These are phyloP conservation scores for Circinella minor DNA, from an alignment of 371 early-diverging fungal species.

Conservation along the genomic window DNA sequence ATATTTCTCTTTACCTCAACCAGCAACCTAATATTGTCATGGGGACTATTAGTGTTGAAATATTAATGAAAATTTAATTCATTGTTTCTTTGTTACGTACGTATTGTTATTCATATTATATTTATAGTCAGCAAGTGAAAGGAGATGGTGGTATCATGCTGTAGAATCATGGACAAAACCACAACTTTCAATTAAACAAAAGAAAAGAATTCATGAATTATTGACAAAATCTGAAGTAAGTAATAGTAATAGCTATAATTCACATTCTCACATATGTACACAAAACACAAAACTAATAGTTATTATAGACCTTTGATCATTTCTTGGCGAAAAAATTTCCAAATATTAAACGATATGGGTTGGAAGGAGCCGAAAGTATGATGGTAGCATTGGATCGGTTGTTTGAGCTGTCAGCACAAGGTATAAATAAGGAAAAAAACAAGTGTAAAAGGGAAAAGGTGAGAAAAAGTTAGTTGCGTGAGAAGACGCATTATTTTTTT, in stretches of 20 bases:
- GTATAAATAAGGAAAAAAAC: constrained; percentile 11
- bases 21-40: too few species aligned
- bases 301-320: constrained; percentile 81
- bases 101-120: neutral
- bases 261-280: neutral
- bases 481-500: neutral
- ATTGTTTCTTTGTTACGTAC: constrained; percentile 5
- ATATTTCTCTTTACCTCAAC: too few species aligned
- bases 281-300: too few species aligned
- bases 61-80: too few species aligned
- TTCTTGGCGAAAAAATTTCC: constrained; percentile 96
- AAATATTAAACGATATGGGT: constrained; percentile 93
- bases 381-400: constrained; percentile 89
- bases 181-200: constrained; percentile 60
- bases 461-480: neutral
- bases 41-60: too few species aligned
- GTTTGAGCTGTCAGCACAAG: constrained; percentile 71
- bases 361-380: constrained; percentile 97
- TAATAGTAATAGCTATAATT: neutral
- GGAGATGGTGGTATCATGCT: constrained; percentile 88
- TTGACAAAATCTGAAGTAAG: constrained; percentile 78
- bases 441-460: neutral
- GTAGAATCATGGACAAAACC: constrained; percentile 80
- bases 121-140: constrained; percentile 76
- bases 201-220: constrained; percentile 75